Percentiles rank a stretch among this genome's conserved stretches.
phyloP scores from a whole-genome alignment of 1,284 basidiomycete genomes.

The Cutaneotrichosporon sp. region DNA sequence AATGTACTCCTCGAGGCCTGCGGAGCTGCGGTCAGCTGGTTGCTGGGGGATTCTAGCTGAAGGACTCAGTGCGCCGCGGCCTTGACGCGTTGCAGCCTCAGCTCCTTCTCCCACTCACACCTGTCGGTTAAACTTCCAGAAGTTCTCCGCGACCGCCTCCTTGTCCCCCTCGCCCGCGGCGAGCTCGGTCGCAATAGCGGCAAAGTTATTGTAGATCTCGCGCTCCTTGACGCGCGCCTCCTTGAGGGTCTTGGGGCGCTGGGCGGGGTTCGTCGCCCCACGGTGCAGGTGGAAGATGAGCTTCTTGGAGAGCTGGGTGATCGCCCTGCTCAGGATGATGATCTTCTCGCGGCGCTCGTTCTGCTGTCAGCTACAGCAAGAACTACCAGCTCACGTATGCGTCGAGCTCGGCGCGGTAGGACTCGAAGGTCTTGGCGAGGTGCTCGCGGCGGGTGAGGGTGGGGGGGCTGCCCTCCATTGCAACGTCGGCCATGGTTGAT shows the following conservation, averaged over 20 bases:
- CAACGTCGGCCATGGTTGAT: constrained; percentile 32
- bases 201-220: constrained; percentile 70
- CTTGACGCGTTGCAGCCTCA: too few species aligned
- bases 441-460: constrained; percentile 36
- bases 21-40: constrained; percentile 38
- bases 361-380: constrained; percentile 31
- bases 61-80: too few species aligned
- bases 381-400: constrained; percentile 45
- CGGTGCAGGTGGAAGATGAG: constrained; percentile 92
- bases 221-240: constrained; percentile 68
- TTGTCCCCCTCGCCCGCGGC: constrained; percentile 54
- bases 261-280: constrained; percentile 55
- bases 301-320: constrained; percentile 92
- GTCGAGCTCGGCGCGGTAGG: constrained; percentile 48
- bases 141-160: constrained; percentile 54
- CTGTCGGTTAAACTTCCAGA: constrained; percentile 77
- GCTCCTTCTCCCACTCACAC: constrained; percentile 60
- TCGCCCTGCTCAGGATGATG: constrained; percentile 64
- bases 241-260: constrained; percentile 42
- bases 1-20: constrained; percentile 83
- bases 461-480: constrained; percentile 20
- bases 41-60: too few species aligned
- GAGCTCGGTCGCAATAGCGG: constrained; percentile 65
- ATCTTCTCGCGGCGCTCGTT: constrained; percentile 53
- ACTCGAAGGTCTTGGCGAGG: constrained; percentile 44